Evolutionary conservation across 1,284 basidiomycete species (phyloP).

Genomic region (Neonothopanus nambi): DNA sequence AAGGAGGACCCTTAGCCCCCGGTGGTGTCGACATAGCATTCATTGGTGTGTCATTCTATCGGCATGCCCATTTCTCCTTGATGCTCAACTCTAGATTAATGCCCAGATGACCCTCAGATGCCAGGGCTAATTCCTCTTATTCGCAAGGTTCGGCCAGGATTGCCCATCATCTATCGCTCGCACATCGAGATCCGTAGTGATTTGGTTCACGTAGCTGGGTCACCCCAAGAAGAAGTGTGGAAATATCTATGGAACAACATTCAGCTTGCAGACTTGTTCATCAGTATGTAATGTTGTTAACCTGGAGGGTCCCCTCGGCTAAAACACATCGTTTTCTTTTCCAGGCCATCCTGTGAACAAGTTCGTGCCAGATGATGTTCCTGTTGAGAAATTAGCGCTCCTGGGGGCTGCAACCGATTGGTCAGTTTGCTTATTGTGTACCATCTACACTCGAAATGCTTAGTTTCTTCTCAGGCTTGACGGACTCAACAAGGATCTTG

Average conservation of each 20-base stretch:
- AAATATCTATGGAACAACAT: conserved; percentile 90
- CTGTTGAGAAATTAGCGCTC: conserved; percentile 65
- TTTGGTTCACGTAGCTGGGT: conserved; percentile 70
- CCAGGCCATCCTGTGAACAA: conserved; percentile 82
- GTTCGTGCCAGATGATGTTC: conserved; percentile 84
- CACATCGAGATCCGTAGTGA: conserved; percentile 89
- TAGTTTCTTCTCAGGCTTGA: conserved; percentile 63
- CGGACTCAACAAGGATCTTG: conserved; percentile 83
- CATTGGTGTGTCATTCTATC: conserved; percentile 63
- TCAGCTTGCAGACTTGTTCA: conserved; percentile 81
- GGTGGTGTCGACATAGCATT: conserved; percentile 85
- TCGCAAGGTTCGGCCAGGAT: conserved; percentile 73
- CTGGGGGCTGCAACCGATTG: conserved; percentile 81
- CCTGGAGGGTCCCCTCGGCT: not conserved
- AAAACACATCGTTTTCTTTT: conserved; percentile 5
- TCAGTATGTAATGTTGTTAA: conserved; percentile 47
- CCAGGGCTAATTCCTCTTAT: conserved; percentile 87
- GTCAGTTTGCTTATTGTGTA: conserved; percentile 36
- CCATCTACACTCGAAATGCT: not conserved
- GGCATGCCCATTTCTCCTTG: not conserved
- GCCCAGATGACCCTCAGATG: conserved; percentile 79
- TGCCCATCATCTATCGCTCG: conserved; percentile 86
- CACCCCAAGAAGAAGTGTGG: conserved; percentile 87
- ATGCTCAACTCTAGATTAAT: conserved; percentile 14
- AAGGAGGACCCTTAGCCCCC: conserved; percentile 74